These are phyloP conservation scores for Epichloe aotearoae DNA, from an alignment of 2,329 filamentous ascomycete genomes.

Conservation along the genomic window DNA sequence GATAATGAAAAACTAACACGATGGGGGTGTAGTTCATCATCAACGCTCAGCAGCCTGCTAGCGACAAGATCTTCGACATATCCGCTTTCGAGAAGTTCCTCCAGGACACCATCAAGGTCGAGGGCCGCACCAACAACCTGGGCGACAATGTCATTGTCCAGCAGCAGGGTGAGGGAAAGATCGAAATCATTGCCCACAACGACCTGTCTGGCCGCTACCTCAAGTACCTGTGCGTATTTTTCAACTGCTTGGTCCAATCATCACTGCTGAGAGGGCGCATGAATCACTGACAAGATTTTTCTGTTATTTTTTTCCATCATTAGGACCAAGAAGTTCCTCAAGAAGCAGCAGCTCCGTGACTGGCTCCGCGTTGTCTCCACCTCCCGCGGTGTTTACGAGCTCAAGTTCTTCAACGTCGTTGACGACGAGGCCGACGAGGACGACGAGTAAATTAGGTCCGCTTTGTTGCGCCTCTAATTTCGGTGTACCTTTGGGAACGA, in stretches of 20 bases:
- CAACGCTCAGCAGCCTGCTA: constrained; percentile 95
- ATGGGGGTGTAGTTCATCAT: constrained; percentile 67
- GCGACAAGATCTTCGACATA: constrained; percentile 99
- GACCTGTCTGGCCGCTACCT: constrained; percentile 98
- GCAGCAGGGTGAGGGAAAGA: constrained; percentile 89
- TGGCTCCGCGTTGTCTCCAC: constrained; percentile 99
- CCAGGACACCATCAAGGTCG: constrained; percentile 99
- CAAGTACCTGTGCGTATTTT: constrained; percentile 82
- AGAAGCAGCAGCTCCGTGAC: constrained; percentile 99
- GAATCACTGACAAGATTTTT: background rate
- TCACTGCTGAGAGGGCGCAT: background rate
- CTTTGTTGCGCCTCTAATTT: constrained; percentile 4
- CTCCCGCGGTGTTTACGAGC: constrained; percentile 96
- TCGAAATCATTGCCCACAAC: constrained; percentile 94
- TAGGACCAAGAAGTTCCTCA: constrained; percentile 99
- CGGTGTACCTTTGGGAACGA: background rate
- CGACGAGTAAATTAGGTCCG: constrained; percentile 64
- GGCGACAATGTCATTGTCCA: constrained; percentile 85
- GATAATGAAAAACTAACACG: background rate
- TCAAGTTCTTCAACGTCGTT: constrained; percentile 99
- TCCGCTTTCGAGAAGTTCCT: constrained; percentile 99
- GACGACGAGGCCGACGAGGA: constrained; percentile 97
- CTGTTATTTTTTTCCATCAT: background rate
- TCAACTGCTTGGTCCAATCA: no score
- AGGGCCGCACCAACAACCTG: constrained; percentile 95